Evolutionary conservation across 768 basidiomycete species (phyloP).

Genomic region (Tylopilus cervinicoccineus): DNA sequence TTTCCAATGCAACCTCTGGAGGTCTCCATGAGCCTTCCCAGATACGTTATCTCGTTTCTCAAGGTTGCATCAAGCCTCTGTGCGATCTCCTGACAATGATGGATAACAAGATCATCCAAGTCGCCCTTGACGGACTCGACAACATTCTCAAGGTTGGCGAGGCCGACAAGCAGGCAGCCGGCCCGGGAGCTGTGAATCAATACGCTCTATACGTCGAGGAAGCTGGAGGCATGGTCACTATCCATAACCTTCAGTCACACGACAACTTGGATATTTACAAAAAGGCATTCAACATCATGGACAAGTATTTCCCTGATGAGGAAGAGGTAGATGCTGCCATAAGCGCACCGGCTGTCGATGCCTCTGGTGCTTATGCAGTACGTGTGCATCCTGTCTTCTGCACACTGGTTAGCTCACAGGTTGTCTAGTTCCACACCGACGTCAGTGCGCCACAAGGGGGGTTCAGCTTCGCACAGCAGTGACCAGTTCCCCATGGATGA

Average conservation of each 20-base stretch:
- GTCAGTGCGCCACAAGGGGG: constrained; percentile 90
- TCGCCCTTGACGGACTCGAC: constrained; percentile 95
- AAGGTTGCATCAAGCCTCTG: constrained; percentile 98
- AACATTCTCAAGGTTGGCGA: constrained; percentile 98
- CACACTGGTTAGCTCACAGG: constrained; percentile 3
- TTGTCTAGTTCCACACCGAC: constrained; percentile 72
- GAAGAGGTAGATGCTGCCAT: constrained; percentile 88
- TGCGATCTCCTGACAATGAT: constrained; percentile 96
- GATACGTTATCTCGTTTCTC: constrained; percentile 95
- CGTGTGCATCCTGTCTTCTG: constrained; percentile 24
- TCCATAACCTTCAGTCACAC: constrained; percentile 98
- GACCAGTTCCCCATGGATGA: constrained; percentile 12
- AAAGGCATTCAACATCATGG: constrained; percentile 98
- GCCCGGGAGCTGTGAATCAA: constrained; percentile 82
- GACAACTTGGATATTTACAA: constrained; percentile 99
- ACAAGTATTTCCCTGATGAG: constrained; percentile 98
- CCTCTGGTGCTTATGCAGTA: constrained; percentile 72
- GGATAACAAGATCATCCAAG: constrained; percentile 99
- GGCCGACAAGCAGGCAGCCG: constrained; percentile 80
- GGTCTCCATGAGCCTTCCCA: constrained; percentile 94
- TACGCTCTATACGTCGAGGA: constrained; percentile 96
- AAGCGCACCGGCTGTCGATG: constrained; percentile 69
- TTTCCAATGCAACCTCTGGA: constrained; percentile 98
- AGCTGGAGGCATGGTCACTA: constrained; percentile 97
- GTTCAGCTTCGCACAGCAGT: constrained; percentile 85